Base-by-base conservation (phyloP, 1,284 basidiomycete genomes). In the Marasmius tenuissimus region DNA sequence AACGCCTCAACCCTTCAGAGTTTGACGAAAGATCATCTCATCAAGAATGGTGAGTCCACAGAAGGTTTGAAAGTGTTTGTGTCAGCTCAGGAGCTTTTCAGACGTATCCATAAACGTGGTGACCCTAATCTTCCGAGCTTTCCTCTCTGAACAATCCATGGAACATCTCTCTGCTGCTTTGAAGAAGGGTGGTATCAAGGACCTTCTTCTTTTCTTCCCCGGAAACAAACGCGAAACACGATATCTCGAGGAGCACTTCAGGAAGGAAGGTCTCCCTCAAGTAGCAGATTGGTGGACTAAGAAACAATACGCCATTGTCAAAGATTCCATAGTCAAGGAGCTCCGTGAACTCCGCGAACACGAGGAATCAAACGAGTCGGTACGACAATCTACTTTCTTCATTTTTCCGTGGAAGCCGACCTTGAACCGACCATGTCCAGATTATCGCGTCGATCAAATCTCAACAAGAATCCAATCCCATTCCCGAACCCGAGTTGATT, bases 241-340 rank as follows among this genome's bases (percentile, higher is more conserved):
- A 68, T 74, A 82, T 57, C 82, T 98, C 61, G 92, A 95, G 66
- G 88, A 91, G 20, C 89, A 96, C 74, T 97, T 98, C 83, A 92
- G 85, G 76, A 85, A 85, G 63, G 91, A 88, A 63, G 86, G 86
- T 35, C 81, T 97, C 34, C 76, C 87, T 34, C 87, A 88, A 68
- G 86, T 97, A 42, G 89, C 91, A 9, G 96, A 97, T 16, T 97
- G 93, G 93, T 96, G 92, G 83, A 87, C 87, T 59, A 96, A 95
- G 82, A 89, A 88, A 70, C 93, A 94, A 73, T 86, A 88, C 62
- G 87, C 88, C 60, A 85, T 85, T 50, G 83, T 88, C 63, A 92
- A 91, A 73, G 87, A 91, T 61, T 79, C 82, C 58, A 85, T 94
- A 59, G 75, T 88, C 60, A 78, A 77, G 60, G 84, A 87, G 22